A percentile compares a stretch with the other conserved stretches of the same genome.
phyloP scores from a whole-genome alignment of 805 yeast species.

The Metschnikowia orientalis region DNA sequence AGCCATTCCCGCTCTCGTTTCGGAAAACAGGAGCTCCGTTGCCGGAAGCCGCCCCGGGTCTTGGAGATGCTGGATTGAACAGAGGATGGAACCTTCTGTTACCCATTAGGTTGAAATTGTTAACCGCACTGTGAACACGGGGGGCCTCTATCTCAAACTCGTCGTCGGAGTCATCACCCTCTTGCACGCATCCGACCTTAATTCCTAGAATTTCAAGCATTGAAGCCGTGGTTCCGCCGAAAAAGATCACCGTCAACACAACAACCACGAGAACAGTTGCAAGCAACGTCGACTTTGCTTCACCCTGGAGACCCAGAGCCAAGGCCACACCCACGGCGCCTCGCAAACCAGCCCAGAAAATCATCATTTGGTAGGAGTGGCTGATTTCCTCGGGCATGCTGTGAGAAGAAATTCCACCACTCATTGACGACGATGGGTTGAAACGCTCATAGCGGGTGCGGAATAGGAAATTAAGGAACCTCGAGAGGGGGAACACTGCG shows the following conservation, averaged over 20 bases:
- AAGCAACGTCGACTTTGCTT: slow-evolving; percentile 76
- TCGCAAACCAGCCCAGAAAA: slow-evolving; percentile 97
- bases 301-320: slow-evolving; percentile 97
- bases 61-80: no score
- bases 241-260: slow-evolving; percentile 89
- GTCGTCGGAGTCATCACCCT: slow-evolving; percentile 72
- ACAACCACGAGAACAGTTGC: slow-evolving; percentile 97
- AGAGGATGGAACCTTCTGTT: slow-evolving; percentile 21
- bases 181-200: slow-evolving; percentile 84
- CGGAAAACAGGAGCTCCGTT: slow-evolving; percentile 14
- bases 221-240: slow-evolving; percentile 98
- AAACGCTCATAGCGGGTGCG: slow-evolving; percentile 50
- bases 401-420: slow-evolving; percentile 40
- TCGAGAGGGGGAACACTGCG: slow-evolving; percentile 92
- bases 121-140: slow-evolving; percentile 21
- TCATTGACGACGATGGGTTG: slow-evolving; percentile 23
- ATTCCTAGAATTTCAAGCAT: slow-evolving; percentile 95
- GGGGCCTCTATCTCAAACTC: slow-evolving; percentile 91
- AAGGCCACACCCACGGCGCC: slow-evolving; percentile 99
- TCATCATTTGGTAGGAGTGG: slow-evolving; percentile 96
- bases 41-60: slow-evolving; percentile 12
- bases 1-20: slow-evolving; percentile 4
- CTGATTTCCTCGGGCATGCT: slow-evolving; percentile 82
- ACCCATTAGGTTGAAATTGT: slow-evolving; percentile 18
- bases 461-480: slow-evolving; percentile 74